These are phyloP conservation scores for Fusarium cicatricum DNA, from an alignment of 2,329 filamentous ascomycete genomes.

Conservation along the genomic window DNA sequence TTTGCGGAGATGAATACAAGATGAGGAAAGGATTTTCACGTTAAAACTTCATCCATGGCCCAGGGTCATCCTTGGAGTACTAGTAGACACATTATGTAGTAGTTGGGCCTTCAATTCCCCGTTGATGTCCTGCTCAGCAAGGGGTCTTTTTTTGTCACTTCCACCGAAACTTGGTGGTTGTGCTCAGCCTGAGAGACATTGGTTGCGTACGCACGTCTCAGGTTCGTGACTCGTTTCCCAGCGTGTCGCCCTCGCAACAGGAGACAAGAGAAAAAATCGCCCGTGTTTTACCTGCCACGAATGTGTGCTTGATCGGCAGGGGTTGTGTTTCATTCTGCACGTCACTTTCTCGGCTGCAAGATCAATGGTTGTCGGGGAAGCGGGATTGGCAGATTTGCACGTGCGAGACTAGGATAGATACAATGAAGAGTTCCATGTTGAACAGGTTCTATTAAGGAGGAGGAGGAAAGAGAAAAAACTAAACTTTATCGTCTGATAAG, in stretches of 20 bases:
- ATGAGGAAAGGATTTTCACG: too few species aligned
- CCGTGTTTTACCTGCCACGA: background rate
- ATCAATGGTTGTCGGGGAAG: too few species aligned
- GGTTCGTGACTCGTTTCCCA: constrained; percentile 24
- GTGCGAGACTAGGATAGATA: background rate
- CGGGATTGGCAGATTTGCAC: background rate
- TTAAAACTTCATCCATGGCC: too few species aligned
- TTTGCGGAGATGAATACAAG: too few species aligned
- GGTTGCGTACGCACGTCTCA: constrained; percentile 31
- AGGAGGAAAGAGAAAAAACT: too few species aligned
- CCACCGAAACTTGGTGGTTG: too few species aligned
- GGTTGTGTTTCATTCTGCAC: constrained; percentile 14
- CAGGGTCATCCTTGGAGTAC: too few species aligned
- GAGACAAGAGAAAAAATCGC: background rate
- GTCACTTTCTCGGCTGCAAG: constrained; percentile 16
- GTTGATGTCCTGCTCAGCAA: too few species aligned
- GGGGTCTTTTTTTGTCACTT: too few species aligned
- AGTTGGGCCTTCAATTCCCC: too few species aligned
- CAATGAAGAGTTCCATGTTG: background rate
- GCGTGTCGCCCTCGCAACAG: background rate
- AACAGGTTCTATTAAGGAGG: background rate
- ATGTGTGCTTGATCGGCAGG: constrained; percentile 20
- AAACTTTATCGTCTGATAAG: background rate
- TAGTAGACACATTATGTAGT: too few species aligned
- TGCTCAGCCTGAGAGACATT: background rate